These are phyloP conservation scores for Neoarthrinium moseri DNA, from an alignment of 2,329 filamentous ascomycete species.

Conservation along the genomic window DNA sequence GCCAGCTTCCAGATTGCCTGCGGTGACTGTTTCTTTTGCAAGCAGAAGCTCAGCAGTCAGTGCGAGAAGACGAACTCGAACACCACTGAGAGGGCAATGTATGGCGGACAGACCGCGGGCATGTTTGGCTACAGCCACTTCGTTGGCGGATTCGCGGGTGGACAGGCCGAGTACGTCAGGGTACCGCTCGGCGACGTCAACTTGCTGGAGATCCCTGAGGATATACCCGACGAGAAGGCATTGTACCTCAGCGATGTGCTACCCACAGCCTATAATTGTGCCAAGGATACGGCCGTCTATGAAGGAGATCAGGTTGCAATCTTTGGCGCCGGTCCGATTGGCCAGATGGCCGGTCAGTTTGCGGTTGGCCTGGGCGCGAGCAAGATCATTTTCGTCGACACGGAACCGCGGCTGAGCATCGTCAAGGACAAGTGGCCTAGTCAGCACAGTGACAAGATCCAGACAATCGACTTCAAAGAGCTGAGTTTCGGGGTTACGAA, in stretches of 20 bases:
- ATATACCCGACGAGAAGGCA: constrained; percentile 81
- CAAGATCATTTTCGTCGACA: constrained; percentile 78
- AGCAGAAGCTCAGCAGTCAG: constrained; percentile 73
- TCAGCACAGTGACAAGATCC: constrained; percentile 51
- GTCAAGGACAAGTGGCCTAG: constrained; percentile 60
- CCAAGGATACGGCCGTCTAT: constrained; percentile 81
- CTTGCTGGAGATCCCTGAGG: constrained; percentile 73
- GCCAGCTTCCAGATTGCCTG: constrained; percentile 84
- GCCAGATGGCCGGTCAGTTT: constrained; percentile 80
- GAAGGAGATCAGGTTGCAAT: constrained; percentile 75
- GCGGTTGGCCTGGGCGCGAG: constrained; percentile 70
- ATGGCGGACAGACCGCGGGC: constrained; percentile 73
- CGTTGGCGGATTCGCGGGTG: constrained; percentile 83
- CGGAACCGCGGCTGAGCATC: constrained; percentile 67
- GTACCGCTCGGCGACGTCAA: constrained; percentile 82
- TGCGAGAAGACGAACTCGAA: constrained; percentile 81
- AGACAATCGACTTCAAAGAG: constrained; percentile 66
- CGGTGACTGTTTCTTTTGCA: constrained; percentile 72
- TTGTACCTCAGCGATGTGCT: constrained; percentile 82
- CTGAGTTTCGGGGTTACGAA: constrained; percentile 56
- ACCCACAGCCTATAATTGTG: constrained; percentile 75
- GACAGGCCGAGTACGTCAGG: constrained; percentile 83
- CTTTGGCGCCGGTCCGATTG: constrained; percentile 84
- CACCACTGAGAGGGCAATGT: constrained; percentile 69
- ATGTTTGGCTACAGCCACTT: constrained; percentile 77